A percentile compares a stretch with the other conserved stretches of the same genome.
These are phyloP conservation scores for Zopfia rhizophila DNA, from an alignment of 2,329 filamentous ascomycete species.

Conservation along the genomic window DNA sequence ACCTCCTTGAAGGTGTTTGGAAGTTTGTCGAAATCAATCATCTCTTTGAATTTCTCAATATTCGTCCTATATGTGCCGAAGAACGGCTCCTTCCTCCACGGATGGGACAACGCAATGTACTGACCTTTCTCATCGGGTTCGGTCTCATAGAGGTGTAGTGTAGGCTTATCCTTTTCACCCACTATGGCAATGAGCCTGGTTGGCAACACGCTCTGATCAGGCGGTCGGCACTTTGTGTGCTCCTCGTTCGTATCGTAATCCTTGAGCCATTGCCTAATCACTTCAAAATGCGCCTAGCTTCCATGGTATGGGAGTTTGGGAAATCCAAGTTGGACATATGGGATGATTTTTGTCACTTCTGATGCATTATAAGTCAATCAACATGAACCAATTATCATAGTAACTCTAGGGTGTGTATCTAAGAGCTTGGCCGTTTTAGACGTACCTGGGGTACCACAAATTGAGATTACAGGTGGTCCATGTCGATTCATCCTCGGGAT, in stretches of 20 bases:
- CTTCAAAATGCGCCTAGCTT: constrained; percentile 8
- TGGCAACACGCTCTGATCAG: constrained; percentile 7
- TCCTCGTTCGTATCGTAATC: constrained; percentile 23
- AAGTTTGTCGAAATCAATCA: too few species aligned
- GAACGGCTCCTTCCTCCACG: constrained; percentile 18
- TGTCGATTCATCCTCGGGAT: constrained; percentile 6
- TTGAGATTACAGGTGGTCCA: constrained; percentile 15
- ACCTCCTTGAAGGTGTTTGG: too few species aligned
- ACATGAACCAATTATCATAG: too few species aligned
- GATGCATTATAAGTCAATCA: too few species aligned
- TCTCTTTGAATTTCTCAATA: background rate
- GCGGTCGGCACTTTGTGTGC: constrained; percentile 2
- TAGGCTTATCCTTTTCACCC: constrained; percentile 3
- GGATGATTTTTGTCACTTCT: too few species aligned
- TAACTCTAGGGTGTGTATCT: too few species aligned
- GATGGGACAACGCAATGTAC: constrained; percentile 31
- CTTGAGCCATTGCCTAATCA: constrained; percentile 20
- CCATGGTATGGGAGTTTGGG: constrained; percentile 18
- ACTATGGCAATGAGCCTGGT: constrained; percentile 22
- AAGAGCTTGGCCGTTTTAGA: too few species aligned
- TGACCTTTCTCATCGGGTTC: background rate
- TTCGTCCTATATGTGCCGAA: constrained; percentile 5
- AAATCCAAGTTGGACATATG: constrained; percentile 19
- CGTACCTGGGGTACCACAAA: constrained; percentile 11
- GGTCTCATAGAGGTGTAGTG: constrained; percentile 18